A percentile compares a stretch with the other conserved stretches of the same genome.
Evolutionary conservation across 805 yeast genomes (phyloP).

Genomic region (Yueomyces sp.): DNA sequence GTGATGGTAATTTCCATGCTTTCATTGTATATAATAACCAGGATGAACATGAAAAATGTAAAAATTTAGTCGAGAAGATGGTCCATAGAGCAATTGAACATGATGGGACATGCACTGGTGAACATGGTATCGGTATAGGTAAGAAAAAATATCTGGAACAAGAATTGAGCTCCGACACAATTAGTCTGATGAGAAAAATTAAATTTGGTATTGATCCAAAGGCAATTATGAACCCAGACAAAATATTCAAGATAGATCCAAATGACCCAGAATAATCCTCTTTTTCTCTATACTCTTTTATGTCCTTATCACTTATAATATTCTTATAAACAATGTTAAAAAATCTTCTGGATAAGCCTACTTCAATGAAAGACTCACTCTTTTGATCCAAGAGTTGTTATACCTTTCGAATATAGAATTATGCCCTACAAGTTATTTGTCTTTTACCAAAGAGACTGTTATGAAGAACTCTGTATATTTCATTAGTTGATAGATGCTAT

Average conservation of each 20-base stretch:
- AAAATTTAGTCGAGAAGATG: constrained; percentile 43
- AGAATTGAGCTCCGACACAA: constrained; percentile 57
- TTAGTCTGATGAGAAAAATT: constrained; percentile 59
- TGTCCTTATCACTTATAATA: too few relatives aligned
- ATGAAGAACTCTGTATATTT: too few relatives aligned
- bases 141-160: constrained; percentile 45
- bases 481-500: too few relatives aligned
- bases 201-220: constrained; percentile 66
- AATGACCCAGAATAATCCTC: too few relatives aligned
- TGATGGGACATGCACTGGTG: constrained; percentile 82
- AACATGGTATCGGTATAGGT: constrained; percentile 77
- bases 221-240: constrained; percentile 65
- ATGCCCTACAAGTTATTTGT: too few relatives aligned
- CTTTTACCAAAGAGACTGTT: too few relatives aligned
- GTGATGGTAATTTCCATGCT: constrained; percentile 75
- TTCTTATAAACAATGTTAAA: too few relatives aligned
- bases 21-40: constrained; percentile 45
- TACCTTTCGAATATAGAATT: too few relatives aligned
- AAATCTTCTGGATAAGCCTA: too few relatives aligned
- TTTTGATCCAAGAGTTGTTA: too few relatives aligned
- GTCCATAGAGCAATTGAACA: constrained; percentile 49
- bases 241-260: constrained; percentile 60
- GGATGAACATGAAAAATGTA: constrained; percentile 33
- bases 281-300: too few relatives aligned
- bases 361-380: too few relatives aligned